Conservation (phyloP, 2,329 filamentous ascomycete genomes). For the Aspergillus luchuensis region DNA sequence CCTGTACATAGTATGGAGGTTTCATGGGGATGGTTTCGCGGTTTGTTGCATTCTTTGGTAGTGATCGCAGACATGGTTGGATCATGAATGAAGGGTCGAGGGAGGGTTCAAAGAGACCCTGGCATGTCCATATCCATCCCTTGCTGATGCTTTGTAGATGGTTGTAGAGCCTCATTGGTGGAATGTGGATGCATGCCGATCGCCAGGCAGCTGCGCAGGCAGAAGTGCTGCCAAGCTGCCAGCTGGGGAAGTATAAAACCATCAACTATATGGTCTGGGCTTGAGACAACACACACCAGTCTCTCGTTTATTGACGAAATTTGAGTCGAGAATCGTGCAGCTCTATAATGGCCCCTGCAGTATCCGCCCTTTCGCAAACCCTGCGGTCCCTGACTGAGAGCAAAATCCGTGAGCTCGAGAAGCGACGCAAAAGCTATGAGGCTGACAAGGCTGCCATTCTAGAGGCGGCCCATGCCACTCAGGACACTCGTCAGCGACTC, state of each 20-base stretch:
- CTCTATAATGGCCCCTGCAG: constrained; percentile 6
- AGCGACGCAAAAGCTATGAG: constrained; percentile 23
- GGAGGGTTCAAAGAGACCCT: too few relatives aligned
- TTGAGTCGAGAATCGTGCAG: background rate
- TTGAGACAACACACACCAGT: background rate
- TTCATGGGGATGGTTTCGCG: background rate
- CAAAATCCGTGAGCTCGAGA: constrained; percentile 33
- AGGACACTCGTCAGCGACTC: constrained; percentile 9
- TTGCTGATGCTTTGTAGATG: too few relatives aligned
- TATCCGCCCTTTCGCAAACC: constrained; percentile 18
- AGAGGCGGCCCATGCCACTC: constrained; percentile 6
- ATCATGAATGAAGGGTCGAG: too few relatives aligned
- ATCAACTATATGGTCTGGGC: background rate
- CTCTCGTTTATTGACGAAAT: background rate
- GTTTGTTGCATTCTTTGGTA: background rate
- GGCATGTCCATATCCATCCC: too few relatives aligned
- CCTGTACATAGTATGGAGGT: background rate
- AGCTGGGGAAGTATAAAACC: background rate
- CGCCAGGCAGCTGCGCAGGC: background rate
- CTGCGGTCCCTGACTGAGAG: constrained; percentile 25
- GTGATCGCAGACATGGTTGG: background rate
- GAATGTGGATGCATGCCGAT: background rate
- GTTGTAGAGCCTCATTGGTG: too few relatives aligned
- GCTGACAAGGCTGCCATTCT: constrained; percentile 21
- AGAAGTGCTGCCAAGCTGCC: background rate